Evolutionary conservation across 2,329 filamentous ascomycete genomes (phyloP).

Genomic region (Dactylellina haptotyla): DNA sequence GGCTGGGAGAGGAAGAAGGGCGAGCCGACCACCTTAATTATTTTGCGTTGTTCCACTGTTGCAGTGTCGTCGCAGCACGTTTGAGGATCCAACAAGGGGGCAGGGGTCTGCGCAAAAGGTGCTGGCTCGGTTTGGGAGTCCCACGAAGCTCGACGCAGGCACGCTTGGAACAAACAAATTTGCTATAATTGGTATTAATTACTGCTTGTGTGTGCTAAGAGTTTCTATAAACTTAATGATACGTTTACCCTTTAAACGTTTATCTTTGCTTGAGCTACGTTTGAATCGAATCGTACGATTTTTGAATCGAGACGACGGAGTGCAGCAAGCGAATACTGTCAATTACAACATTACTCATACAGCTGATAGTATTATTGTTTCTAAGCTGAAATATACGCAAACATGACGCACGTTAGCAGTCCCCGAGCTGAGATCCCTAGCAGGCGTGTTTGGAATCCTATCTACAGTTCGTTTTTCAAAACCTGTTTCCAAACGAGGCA

Average conservation of each 20-base stretch:
- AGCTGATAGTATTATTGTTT: not conserved
- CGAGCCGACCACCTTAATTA: not conserved
- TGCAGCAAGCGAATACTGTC: not conserved
- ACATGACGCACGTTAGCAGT: not conserved
- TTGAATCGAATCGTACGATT: constrained; percentile 3
- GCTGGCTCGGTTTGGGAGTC: not conserved
- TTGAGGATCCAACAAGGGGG: not conserved
- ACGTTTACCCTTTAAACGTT: constrained; percentile 1
- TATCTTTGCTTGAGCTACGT: not conserved
- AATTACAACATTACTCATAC: not conserved
- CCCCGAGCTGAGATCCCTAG: not conserved
- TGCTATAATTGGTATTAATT: not conserved
- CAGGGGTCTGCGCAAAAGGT: not conserved
- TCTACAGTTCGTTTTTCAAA: not conserved
- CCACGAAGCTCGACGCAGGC: not conserved
- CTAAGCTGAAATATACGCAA: too few species aligned
- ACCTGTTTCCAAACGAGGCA: constrained; percentile 3
- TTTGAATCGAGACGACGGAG: not conserved
- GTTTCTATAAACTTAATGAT: not conserved
- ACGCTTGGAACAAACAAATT: not conserved
- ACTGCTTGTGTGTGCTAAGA: not conserved
- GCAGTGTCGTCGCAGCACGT: not conserved
- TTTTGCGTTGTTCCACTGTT: not conserved
- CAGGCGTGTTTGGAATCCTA: not conserved
- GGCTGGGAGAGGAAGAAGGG: constrained; percentile 2